A percentile compares a stretch with the other conserved stretches of the same genome.
Conservation (phyloP, 164 flowering plant genomes). For the Vitis cinerea region DNA sequence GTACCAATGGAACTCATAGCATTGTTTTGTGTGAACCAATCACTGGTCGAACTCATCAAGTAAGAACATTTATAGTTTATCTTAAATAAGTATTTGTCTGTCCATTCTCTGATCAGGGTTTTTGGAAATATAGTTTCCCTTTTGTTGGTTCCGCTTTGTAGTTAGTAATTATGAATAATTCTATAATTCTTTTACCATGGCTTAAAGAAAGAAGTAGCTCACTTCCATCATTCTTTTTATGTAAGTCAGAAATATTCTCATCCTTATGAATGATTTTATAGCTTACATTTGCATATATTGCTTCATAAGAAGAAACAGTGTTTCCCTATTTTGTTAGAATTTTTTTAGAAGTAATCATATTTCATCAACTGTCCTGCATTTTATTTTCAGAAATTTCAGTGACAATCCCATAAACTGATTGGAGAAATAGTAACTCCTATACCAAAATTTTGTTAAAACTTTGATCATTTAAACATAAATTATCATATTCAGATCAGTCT, state of each 20-base stretch:
- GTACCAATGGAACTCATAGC: constrained; percentile 76
- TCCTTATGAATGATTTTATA: constrained; percentile 3
- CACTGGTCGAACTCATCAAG: constrained; percentile 97
- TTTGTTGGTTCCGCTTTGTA: too few relatives aligned
- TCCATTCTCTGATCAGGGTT: background rate
- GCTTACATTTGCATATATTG: background rate
- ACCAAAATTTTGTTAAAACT: too few relatives aligned
- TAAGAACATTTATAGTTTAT: constrained; percentile 15
- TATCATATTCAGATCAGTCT: background rate
- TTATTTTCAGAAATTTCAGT: background rate
- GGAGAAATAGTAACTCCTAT: too few relatives aligned
- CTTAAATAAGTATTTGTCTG: background rate
- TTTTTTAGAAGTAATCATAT: background rate
- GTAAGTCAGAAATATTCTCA: background rate
- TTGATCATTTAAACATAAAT: too few relatives aligned
- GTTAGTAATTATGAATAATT: too few relatives aligned
- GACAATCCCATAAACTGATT: background rate
- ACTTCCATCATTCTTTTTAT: background rate
- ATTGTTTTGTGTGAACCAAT: constrained; percentile 80
- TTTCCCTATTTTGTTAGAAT: background rate
- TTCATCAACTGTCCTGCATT: background rate
- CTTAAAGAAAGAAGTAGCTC: too few relatives aligned
- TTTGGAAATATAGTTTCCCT: too few relatives aligned
- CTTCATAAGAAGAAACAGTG: background rate
- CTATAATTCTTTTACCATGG: too few relatives aligned